Evolutionary conservation across 164 flowering plant genomes (phyloP).

Genomic region (Vitis labrusca): DNA sequence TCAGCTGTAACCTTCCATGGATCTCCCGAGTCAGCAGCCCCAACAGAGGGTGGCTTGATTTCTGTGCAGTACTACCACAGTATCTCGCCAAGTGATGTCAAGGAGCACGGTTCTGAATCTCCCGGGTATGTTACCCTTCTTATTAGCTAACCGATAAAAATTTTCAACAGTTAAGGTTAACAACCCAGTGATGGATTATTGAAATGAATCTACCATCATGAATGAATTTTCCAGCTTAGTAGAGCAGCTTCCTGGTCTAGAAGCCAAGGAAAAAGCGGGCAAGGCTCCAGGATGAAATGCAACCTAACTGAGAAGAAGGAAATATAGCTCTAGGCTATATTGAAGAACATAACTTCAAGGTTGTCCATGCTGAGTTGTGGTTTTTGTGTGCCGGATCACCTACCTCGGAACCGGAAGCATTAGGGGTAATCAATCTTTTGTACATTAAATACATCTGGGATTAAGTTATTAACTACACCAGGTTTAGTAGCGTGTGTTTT

Average conservation of each 20-base stretch:
- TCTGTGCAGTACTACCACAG: slow-evolving; percentile 31
- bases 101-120: slow-evolving; percentile 20
- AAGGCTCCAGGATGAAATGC: slow-evolving; percentile 13
- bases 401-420: background rate
- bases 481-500: background rate
- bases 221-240: slow-evolving; percentile 27
- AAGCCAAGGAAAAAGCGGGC: slow-evolving; percentile 12
- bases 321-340: background rate
- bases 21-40: slow-evolving; percentile 27
- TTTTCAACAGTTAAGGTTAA: background rate
- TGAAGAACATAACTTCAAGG: background rate
- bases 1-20: slow-evolving; percentile 20
- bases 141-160: background rate
- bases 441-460: background rate
- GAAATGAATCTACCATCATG: background rate
- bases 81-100: slow-evolving; percentile 17
- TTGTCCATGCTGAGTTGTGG: background rate
- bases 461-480: background rate
- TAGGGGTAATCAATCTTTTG: slow-evolving; percentile 2
- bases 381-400: background rate
- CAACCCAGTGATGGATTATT: background rate
- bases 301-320: background rate
- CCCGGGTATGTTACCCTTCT: slow-evolving; percentile 19
- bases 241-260: slow-evolving; percentile 33
- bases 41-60: slow-evolving; percentile 20